Evolutionary conservation across 176 grass and related monocot species (phyloP).

Genomic region (Sorghum bicolor): Sorghum_bicolor_NCBIv3 NC_012871.2:69883001-69883500

Average conservation of each 20-base stretch:
- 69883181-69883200: background rate
- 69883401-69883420: slow-evolving; percentile 19
- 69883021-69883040: slow-evolving; percentile 1
- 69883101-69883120: background rate
- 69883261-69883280: background rate
- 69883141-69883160: background rate
- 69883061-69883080: background rate
- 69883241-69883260: background rate
- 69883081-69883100: background rate
- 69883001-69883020: background rate
- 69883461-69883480: slow-evolving; percentile 24
- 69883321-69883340: slow-evolving; percentile 19
- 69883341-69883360: slow-evolving; percentile 38
- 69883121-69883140: background rate
- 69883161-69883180: background rate
- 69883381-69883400: slow-evolving; percentile 6
- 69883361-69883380: slow-evolving; percentile 24
- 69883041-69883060: background rate
- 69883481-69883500: slow-evolving; percentile 31
- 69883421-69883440: slow-evolving; percentile 30
- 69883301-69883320: background rate
- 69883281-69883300: background rate
- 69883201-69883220: background rate
- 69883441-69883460: slow-evolving; percentile 27
- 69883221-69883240: background rate